Evolutionary conservation across 768 basidiomycete genomes (phyloP), one percentile per base, ranked within the genome.

Genomic region (Fomitopsis serialis): DNA sequence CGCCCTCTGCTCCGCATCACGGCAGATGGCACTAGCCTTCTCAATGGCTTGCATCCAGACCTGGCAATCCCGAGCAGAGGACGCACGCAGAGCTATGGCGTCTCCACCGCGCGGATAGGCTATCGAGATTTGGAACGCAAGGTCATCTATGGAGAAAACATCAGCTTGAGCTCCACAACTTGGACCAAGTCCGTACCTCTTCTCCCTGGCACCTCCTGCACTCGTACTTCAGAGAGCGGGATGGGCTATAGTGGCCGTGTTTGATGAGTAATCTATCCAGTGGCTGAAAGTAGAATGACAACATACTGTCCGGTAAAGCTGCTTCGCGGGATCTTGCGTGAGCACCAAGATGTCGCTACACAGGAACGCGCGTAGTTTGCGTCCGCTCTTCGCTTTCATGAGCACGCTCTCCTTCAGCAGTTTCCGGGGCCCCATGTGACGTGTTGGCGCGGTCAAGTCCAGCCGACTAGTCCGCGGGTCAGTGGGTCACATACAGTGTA

Each of bases 261-360:
- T 19, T 36, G 25, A 3, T 34, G 43, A n/a, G 45, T 7, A 19
- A 29, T 22, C 37, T 17, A 29, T n/a, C n/a, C n/a, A n/a, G n/a
- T 40, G 17, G 35, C 13, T 12, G 23, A 24, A 15, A 22, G 19
- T 17, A n/a, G 21, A n/a, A 23, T 11, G 36, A 27, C 15, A 42
- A 71, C 84, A 61, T 50, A 93, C 93, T 82, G 93, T 88, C 36
- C 89, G 81, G 68, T 95, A 95, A 13, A 96, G 64, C 12, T 81
- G 83, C 56, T 78, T 82, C 24, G 79, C 79, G 0, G 69, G 67
- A 29, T 84, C 85, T 59, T 94, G 91, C 19, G 92, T 86, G 53
- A 98, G 74, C 2, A 98, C 83, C 45, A 98, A 67, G 40, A 96
- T 88, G 63, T 98, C 96, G 62, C 80, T 96, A 63, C 94, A 98